Percentiles rank a stretch among this genome's conserved stretches.
phyloP scores from a whole-genome alignment of 495 filamentous ascomycete genomes.

The Podospora tetraspora region DNA sequence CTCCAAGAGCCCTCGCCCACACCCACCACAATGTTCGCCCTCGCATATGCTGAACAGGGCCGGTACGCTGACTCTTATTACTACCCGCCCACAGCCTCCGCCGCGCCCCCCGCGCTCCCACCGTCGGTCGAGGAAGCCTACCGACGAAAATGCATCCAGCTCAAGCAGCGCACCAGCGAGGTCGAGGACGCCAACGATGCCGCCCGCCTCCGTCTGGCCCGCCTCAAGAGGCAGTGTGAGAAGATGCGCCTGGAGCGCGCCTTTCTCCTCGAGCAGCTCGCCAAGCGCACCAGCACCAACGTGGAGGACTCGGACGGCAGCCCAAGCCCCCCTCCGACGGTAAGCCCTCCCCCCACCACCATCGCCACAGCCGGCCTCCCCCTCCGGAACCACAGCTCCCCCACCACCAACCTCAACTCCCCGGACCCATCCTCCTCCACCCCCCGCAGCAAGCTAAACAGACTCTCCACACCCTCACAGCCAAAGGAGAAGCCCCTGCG shows the following conservation, averaged over 20 bases:
- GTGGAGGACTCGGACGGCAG: constrained; percentile 69
- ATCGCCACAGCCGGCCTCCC: constrained; percentile 6
- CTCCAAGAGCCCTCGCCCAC: neutral
- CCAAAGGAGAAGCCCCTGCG: constrained; percentile 88
- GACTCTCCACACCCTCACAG: constrained; percentile 39
- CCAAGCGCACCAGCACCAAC: constrained; percentile 77
- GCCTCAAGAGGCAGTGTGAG: constrained; percentile 73
- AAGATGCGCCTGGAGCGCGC: constrained; percentile 89
- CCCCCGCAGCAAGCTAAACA: constrained; percentile 20
- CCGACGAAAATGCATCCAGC: constrained; percentile 91
- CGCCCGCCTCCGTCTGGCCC: constrained; percentile 68
- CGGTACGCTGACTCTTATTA: constrained; percentile 9
- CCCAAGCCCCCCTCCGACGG: constrained; percentile 65
- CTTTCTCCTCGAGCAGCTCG: constrained; percentile 82
- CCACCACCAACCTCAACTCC: constrained; percentile 8
- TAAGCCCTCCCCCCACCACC: constrained; percentile 42
- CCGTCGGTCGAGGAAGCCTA: constrained; percentile 95
- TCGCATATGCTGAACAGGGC: neutral
- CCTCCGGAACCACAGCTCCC: constrained; percentile 8
- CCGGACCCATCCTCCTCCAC: constrained; percentile 7
- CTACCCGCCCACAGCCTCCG: constrained; percentile 31
- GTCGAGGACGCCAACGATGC: constrained; percentile 85
- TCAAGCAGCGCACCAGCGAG: constrained; percentile 84
- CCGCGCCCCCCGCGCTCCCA: constrained; percentile 61
- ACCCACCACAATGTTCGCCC: neutral